phyloP scores from a whole-genome alignment of 805 yeast species.

The Candida methanosorbosa region DNA sequence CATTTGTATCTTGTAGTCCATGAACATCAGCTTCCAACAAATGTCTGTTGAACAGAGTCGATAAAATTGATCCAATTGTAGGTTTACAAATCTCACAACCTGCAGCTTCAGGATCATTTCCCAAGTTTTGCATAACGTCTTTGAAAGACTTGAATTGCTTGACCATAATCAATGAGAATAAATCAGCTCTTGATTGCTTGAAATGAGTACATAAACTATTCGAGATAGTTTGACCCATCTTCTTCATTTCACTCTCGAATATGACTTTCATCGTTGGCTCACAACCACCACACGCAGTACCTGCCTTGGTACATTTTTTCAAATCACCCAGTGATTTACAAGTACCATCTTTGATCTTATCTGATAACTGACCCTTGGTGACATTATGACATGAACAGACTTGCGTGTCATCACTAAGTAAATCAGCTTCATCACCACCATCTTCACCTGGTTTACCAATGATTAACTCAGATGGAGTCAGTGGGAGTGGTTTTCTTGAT shows the following conservation, averaged over 20 bases:
- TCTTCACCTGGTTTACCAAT: constrained; percentile 16
- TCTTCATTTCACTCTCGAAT: constrained; percentile 26
- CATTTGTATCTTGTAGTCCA: constrained; percentile 30
- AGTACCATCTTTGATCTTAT: constrained; percentile 20
- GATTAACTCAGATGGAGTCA: constrained; percentile 23
- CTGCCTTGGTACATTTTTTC: constrained; percentile 28
- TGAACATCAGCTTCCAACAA: constrained; percentile 22
- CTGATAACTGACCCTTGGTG: constrained; percentile 22
- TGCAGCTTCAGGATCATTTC: constrained; percentile 17
- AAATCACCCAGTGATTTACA: constrained; percentile 22
- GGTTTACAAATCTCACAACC: constrained; percentile 32
- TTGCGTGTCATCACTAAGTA: constrained; percentile 25
- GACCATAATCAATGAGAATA: constrained; percentile 27
- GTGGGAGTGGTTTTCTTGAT: constrained; percentile 21
- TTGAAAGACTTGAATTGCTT: constrained; percentile 19
- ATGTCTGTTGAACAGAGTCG: constrained; percentile 24
- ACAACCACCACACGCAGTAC: constrained; percentile 32
- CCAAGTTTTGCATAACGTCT: constrained; percentile 22
- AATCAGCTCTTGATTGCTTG: constrained; percentile 25
- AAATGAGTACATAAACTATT: constrained; percentile 26
- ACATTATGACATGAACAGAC: constrained; percentile 29
- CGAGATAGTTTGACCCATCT: constrained; percentile 24
- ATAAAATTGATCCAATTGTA: constrained; percentile 26
- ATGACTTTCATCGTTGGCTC: constrained; percentile 27
- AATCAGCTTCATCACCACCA: constrained; percentile 22